phyloP scores from a whole-genome alignment of 202 grass and related monocot genomes.

The Brachypodium distachyon region DNA sequence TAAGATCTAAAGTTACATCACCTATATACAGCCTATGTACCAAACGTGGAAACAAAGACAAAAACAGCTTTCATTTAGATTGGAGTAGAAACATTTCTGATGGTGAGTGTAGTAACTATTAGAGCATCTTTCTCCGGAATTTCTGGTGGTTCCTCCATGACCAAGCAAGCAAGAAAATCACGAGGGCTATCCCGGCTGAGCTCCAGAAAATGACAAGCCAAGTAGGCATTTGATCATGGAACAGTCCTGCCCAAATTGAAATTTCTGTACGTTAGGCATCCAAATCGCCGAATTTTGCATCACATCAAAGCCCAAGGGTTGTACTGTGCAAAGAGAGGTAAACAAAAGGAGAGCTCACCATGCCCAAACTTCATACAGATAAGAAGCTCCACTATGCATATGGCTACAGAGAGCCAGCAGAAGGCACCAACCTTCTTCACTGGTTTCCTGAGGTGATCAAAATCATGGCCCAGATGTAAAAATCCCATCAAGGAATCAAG shows the following conservation, averaged over 20 bases:
- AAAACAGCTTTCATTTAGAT: background rate
- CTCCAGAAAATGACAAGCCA: conserved; percentile 82
- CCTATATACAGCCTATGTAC: conserved; percentile 38
- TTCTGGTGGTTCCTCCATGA: conserved; percentile 56
- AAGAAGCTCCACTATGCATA: conserved; percentile 94
- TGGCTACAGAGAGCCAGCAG: conserved; percentile 93
- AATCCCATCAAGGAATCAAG: background rate
- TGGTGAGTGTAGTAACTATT: conserved; percentile 19
- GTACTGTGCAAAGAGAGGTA: background rate
- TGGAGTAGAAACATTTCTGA: background rate
- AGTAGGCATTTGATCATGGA: conserved; percentile 73
- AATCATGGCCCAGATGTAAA: background rate
- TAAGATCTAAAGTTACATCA: conserved; percentile 4
- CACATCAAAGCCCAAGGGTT: background rate
- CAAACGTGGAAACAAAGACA: background rate
- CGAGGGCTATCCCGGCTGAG: conserved; percentile 31
- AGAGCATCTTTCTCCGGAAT: conserved; percentile 53
- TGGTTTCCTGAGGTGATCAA: conserved; percentile 46
- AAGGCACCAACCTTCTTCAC: conserved; percentile 98
- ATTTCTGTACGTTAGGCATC: background rate
- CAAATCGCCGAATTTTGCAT: background rate
- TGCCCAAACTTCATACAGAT: conserved; percentile 96
- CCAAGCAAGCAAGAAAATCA: conserved; percentile 78
- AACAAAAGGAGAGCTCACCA: conserved; percentile 40
- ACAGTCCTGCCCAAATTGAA: conserved; percentile 43